Percentiles rank a stretch among this genome's conserved stretches.
Evolutionary conservation across 257 asterid species (phyloP).

Genomic region (Fraxinus americana): DNA sequence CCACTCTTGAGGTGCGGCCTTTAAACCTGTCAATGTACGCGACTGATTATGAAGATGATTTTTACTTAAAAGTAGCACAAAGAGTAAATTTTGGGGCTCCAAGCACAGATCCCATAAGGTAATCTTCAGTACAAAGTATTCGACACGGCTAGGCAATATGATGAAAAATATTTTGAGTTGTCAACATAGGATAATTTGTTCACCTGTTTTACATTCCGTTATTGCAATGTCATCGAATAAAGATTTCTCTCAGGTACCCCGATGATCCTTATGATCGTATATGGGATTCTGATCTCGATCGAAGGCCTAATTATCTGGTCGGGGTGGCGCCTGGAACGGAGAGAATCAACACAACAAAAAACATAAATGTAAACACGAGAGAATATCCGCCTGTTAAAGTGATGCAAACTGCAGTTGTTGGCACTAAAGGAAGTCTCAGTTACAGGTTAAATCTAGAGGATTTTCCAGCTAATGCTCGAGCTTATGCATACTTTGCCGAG

Average conservation of each 20-base stretch:
- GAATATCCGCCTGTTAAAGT: slow-evolving; percentile 94
- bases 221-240: slow-evolving; percentile 11
- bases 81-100: slow-evolving; percentile 89
- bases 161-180: not conserved
- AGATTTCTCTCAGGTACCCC: slow-evolving; percentile 63
- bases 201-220: not conserved
- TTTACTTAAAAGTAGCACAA: slow-evolving; percentile 71
- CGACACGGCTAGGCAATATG: not conserved
- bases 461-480: slow-evolving; percentile 90
- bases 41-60: slow-evolving; percentile 83
- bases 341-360: slow-evolving; percentile 64
- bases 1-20: slow-evolving; percentile 91
- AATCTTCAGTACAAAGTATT: not conserved
- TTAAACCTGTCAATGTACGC: slow-evolving; percentile 90
- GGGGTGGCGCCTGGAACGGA: slow-evolving; percentile 93
- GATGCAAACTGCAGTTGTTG: slow-evolving; percentile 95
- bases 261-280: slow-evolving; percentile 95
- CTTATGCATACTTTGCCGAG: slow-evolving; percentile 91
- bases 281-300: slow-evolving; percentile 88
- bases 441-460: slow-evolving; percentile 90
- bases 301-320: slow-evolving; percentile 81
- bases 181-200: not conserved
- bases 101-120: slow-evolving; percentile 62
- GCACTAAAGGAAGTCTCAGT: slow-evolving; percentile 67
- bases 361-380: slow-evolving; percentile 68